These are phyloP conservation scores for Ustilago nuda DNA, from an alignment of 1,284 basidiomycete species.

Conservation along the genomic window DNA sequence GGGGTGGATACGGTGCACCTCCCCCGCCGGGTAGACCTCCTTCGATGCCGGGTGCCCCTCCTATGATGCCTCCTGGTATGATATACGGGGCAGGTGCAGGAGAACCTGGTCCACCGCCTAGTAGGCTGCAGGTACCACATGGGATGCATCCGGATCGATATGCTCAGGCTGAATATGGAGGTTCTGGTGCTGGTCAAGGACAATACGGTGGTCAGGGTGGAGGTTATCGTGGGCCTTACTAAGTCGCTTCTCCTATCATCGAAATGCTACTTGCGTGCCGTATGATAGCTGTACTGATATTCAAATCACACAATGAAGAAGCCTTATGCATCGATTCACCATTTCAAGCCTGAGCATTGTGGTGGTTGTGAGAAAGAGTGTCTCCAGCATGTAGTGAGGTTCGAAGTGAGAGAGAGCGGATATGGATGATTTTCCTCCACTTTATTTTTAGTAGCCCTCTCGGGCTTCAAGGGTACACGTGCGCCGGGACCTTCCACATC, in stretches of 20 bases:
- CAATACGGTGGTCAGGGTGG: constrained; percentile 8
- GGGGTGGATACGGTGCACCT: constrained; percentile 28
- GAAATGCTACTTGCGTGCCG: not conserved
- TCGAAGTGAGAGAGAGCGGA: not conserved
- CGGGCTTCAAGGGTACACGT: not conserved
- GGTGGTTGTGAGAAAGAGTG: not conserved
- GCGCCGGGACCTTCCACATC: constrained; percentile 1
- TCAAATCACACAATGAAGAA: not conserved
- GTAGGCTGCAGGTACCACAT: constrained; percentile 43
- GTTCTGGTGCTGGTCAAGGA: constrained; percentile 9
- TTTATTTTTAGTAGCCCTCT: not conserved
- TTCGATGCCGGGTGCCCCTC: constrained; percentile 44
- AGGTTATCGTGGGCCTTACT: not conserved
- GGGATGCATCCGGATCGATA: constrained; percentile 59
- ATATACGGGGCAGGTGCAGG: constrained; percentile 19
- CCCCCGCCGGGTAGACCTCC: constrained; percentile 39
- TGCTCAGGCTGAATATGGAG: constrained; percentile 47
- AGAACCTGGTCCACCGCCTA: constrained; percentile 39
- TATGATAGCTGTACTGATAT: constrained; percentile 17
- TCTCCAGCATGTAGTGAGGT: not conserved
- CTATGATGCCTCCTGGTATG: constrained; percentile 38
- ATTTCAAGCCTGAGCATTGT: not conserved
- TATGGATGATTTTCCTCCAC: constrained; percentile 7
- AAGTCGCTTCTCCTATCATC: not conserved
- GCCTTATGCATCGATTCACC: not conserved